Conservation (phyloP, 139 green algal genomes). For the Chlorella vulgaris region DNA sequence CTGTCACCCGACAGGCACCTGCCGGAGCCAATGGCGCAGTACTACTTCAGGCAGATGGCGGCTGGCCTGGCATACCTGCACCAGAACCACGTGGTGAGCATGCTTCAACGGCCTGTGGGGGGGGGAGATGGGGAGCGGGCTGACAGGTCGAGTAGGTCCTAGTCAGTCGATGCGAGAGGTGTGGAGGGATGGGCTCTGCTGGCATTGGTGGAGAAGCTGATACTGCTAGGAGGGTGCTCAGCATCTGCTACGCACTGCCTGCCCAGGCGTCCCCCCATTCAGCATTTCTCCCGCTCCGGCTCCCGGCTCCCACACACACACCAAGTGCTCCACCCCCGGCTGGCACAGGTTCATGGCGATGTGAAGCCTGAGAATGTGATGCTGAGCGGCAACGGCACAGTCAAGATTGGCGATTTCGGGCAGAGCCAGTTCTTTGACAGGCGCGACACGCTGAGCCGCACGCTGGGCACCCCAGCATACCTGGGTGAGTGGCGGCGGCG, state of each 20-base stretch:
- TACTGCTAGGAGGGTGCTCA: not conserved
- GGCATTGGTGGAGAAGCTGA: too few relatives aligned
- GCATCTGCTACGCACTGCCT: not conserved
- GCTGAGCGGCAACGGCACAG: constrained; percentile 57
- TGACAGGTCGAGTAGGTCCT: too few relatives aligned
- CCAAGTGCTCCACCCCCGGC: too few relatives aligned
- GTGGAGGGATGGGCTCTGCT: too few relatives aligned
- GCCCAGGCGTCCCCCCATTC: too few relatives aligned
- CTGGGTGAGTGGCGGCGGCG: constrained; percentile 31
- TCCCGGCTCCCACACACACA: too few relatives aligned
- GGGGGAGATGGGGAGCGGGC: too few relatives aligned
- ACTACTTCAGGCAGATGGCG: constrained; percentile 57
- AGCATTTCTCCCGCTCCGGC: too few relatives aligned
- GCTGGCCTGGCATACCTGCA: constrained; percentile 78
- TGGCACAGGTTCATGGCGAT: constrained; percentile 80
- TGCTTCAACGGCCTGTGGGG: not conserved
- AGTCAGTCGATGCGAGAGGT: too few relatives aligned
- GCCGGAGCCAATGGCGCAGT: constrained; percentile 63
- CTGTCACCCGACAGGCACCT: constrained; percentile 55
- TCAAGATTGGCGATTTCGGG: constrained; percentile 93
- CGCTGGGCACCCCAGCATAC: constrained; percentile 48
- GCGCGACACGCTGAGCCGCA: constrained; percentile 36
- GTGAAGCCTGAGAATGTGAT: constrained; percentile 94
- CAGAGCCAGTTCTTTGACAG: constrained; percentile 52
- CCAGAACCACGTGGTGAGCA: constrained; percentile 58